Conservation (phyloP, 441 rosid species). For the Francoa sonchifolia region DNA sequence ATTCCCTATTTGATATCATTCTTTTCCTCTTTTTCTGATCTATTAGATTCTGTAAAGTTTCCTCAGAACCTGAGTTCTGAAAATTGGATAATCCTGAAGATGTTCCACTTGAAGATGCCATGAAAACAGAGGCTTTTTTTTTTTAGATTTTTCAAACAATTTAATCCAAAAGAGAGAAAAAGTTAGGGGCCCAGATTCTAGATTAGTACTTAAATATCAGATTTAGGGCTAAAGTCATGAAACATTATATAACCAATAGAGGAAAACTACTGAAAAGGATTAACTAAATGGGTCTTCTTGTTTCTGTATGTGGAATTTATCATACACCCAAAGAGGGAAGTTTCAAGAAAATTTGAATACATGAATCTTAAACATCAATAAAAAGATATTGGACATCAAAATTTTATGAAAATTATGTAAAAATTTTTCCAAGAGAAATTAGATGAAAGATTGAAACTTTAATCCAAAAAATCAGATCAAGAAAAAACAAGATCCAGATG, state of each 20-base stretch:
- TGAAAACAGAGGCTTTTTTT: not conserved
- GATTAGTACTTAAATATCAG: too few relatives aligned
- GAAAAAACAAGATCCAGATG: not conserved
- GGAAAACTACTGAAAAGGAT: slow-evolving; percentile 13
- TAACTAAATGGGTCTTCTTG: too few relatives aligned
- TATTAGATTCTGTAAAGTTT: slow-evolving; percentile 1
- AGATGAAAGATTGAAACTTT: too few relatives aligned
- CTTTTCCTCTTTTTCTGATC: slow-evolving; percentile 10
- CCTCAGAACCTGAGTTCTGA: slow-evolving; percentile 1
- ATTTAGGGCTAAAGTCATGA: not conserved
- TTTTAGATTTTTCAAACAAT: too few relatives aligned
- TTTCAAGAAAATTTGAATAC: slow-evolving; percentile 6
- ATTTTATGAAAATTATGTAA: too few relatives aligned
- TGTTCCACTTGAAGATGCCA: not conserved
- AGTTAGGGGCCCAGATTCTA: too few relatives aligned
- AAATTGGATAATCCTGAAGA: not conserved
- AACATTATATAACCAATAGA: slow-evolving; percentile 7
- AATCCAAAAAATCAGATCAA: too few relatives aligned
- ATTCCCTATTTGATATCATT: slow-evolving; percentile 8
- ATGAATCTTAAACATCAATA: slow-evolving; percentile 10
- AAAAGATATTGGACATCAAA: not conserved
- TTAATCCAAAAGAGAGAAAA: too few relatives aligned
- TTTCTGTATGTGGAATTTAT: slow-evolving; percentile 7
- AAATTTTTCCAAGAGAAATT: too few relatives aligned
- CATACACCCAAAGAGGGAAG: slow-evolving; percentile 6